Percentiles rank a stretch among this genome's conserved stretches.
These are phyloP conservation scores for Fusarium nanum DNA, from an alignment of 2,329 filamentous ascomycete species.

Conservation along the genomic window DNA sequence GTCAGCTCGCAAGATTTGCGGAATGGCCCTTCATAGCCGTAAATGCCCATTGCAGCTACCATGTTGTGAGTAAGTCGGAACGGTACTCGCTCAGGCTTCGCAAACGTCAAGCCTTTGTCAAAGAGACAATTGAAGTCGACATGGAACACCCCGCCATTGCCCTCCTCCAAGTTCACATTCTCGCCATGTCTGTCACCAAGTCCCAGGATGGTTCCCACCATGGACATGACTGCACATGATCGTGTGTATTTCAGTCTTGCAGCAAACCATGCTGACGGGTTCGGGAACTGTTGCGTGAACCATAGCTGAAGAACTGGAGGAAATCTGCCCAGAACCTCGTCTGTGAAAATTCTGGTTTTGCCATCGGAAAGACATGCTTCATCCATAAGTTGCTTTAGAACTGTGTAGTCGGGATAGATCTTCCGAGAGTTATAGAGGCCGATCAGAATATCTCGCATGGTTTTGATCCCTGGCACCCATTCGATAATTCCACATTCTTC, in stretches of 20 bases:
- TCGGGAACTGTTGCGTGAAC: constrained; percentile 96
- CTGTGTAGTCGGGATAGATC: constrained; percentile 74
- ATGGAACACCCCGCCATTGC: constrained; percentile 92
- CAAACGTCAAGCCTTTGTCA: constrained; percentile 95
- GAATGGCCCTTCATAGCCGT: constrained; percentile 94
- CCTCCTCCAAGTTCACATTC: constrained; percentile 95
- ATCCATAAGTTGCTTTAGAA: constrained; percentile 73
- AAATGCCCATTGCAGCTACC: constrained; percentile 95
- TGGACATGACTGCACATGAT: constrained; percentile 98
- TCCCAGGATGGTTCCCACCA: constrained; percentile 94
- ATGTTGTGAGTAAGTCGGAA: constrained; percentile 99
- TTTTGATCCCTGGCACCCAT: constrained; percentile 97
- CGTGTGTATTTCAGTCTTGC: constrained; percentile 90
- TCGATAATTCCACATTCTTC: constrained; percentile 98
- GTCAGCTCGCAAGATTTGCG: constrained; percentile 91
- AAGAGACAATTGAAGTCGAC: constrained; percentile 99
- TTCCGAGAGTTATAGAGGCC: constrained; percentile 81
- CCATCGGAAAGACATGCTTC: constrained; percentile 67
- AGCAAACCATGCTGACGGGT: constrained; percentile 91
- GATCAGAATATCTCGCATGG: constrained; percentile 89
- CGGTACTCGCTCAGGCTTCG: constrained; percentile 92
- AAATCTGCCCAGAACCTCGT: constrained; percentile 73
- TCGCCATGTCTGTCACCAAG: constrained; percentile 96
- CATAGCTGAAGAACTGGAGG: constrained; percentile 89
- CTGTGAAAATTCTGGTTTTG: constrained; percentile 78